Evolutionary conservation across 106 monocot genomes (phyloP).

Genomic region (Allium sativum): DNA sequence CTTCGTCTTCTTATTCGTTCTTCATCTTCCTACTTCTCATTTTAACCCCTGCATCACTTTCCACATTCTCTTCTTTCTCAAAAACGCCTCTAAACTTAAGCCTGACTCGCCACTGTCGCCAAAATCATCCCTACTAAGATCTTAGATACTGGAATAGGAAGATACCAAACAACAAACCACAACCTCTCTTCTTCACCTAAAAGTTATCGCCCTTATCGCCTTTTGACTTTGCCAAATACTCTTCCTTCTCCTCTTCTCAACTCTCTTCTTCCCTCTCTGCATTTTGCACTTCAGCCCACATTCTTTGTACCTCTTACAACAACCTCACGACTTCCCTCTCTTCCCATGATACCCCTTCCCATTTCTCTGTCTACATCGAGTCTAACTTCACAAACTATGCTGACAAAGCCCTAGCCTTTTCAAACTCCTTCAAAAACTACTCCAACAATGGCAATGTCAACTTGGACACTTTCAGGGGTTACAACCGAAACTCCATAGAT

Average conservation of each 20-base stretch:
- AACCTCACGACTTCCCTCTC: slow-evolving; percentile 5
- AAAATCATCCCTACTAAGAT: slow-evolving; percentile 47
- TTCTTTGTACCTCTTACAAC: not conserved
- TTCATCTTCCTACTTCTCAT: no score
- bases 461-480: slow-evolving; percentile 76
- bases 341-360: slow-evolving; percentile 9
- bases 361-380: slow-evolving; percentile 42
- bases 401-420: slow-evolving; percentile 19
- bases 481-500: slow-evolving; percentile 43
- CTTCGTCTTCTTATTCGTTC: not conserved
- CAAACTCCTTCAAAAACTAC: slow-evolving; percentile 60
- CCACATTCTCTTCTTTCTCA: not conserved
- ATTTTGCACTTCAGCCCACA: slow-evolving; percentile 40
- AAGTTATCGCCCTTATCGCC: slow-evolving; percentile 68
- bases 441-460: slow-evolving; percentile 50
- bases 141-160: slow-evolving; percentile 79
- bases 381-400: slow-evolving; percentile 84
- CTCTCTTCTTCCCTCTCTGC: slow-evolving; percentile 29
- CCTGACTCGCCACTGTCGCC: slow-evolving; percentile 39
- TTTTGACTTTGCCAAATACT: slow-evolving; percentile 32
- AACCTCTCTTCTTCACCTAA: slow-evolving; percentile 55
- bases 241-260: slow-evolving; percentile 9
- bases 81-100: not conserved
- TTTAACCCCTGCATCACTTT: not conserved
- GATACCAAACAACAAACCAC: slow-evolving; percentile 30